Percentiles rank a stretch among this genome's conserved stretches.
Evolutionary conservation across 192 early-diverging fungal species (phyloP).

Genomic region (Chytriomyces sp.): DNA sequence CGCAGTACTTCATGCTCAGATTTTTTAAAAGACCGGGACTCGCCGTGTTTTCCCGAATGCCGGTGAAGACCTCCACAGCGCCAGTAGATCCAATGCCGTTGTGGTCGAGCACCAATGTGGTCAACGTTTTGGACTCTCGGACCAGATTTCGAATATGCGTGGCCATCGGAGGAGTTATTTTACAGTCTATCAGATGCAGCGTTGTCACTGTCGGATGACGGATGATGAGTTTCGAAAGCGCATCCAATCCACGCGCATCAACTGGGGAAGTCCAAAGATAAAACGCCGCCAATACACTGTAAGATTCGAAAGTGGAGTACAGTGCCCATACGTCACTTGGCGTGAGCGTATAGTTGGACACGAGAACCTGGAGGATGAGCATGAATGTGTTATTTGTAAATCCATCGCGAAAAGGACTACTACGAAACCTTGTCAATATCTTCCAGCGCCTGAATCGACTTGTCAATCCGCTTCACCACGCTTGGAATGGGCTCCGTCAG

Average conservation of each 20-base stretch:
- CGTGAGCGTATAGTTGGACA: slow-evolving; percentile 29
- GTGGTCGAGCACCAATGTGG: slow-evolving; percentile 42
- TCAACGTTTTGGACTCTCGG: slow-evolving; percentile 29
- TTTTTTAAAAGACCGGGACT: slow-evolving; percentile 14
- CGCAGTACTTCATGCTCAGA: slow-evolving; percentile 47
- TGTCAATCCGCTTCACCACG: slow-evolving; percentile 45
- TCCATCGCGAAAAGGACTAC: background rate
- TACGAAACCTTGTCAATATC: slow-evolving; percentile 49
- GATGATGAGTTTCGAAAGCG: slow-evolving; percentile 38
- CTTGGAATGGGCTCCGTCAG: slow-evolving; percentile 45
- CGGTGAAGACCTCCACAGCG: slow-evolving; percentile 33
- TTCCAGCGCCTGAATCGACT: slow-evolving; percentile 31
- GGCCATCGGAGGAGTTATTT: slow-evolving; percentile 37
- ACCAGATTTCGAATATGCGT: slow-evolving; percentile 21
- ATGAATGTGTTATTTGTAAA: background rate
- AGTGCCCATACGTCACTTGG: slow-evolving; percentile 46
- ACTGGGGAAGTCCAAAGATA: slow-evolving; percentile 42
- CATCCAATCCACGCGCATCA: slow-evolving; percentile 40
- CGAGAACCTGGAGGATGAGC: slow-evolving; percentile 33
- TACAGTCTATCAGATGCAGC: slow-evolving; percentile 51
- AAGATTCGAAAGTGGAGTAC: slow-evolving; percentile 43
- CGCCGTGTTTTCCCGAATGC: slow-evolving; percentile 33
- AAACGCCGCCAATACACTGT: slow-evolving; percentile 36
- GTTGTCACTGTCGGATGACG: slow-evolving; percentile 39
- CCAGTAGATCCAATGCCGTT: slow-evolving; percentile 44